Evolutionary conservation across 768 basidiomycete species (phyloP), one percentile per base, ranked within the genome.

Genomic region (Trichaptum fuscoviolaceum): DNA sequence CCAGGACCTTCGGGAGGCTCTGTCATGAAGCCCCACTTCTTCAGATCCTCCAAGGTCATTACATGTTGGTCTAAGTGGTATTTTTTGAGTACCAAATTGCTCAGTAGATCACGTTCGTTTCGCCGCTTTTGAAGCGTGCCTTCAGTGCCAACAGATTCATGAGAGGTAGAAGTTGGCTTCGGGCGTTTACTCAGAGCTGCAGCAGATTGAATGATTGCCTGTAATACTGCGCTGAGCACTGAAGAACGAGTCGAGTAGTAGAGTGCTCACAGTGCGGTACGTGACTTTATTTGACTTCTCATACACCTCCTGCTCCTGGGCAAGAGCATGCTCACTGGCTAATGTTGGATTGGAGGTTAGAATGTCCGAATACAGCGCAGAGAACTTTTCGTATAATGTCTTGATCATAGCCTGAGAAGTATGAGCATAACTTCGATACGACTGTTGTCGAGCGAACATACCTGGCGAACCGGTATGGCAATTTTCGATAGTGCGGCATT

Each of bases 301-400:
- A 76, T 94, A 95, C 0, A 94, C 82, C 67, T 93, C 89, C 35
- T 85, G 84, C 72, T 96, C 95, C 71, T 96, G 93, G 62, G 79
- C 84, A 10, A 94, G 82, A 3, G 95, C 87, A 77, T 96, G 91
- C 64, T 93, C 87, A 0, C 87, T 78, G 0, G 93, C 90, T 23
- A 95, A 74, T 25, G 81, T 77, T 0, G 90, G 87, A 67, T 88
- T 81, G 17, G 76, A 66, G 1, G 84, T 75, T 2, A 84, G 75
- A 60, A 94, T 77, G 9, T 76, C 66, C 9, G 84, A 77, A 77
- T 95, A 95, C 1, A 95, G 78, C 25, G 86, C 78, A 34, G 79
- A 69, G 71, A 92, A 95, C 71, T 91, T 89, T 26, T 90, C 85
- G 70, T 88, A 89, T 12, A 95, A 77, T 0, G 79, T 83, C 75